These are phyloP conservation scores for Penicillium chermesinum DNA, from an alignment of 495 filamentous ascomycete species.

Conservation along the genomic window DNA sequence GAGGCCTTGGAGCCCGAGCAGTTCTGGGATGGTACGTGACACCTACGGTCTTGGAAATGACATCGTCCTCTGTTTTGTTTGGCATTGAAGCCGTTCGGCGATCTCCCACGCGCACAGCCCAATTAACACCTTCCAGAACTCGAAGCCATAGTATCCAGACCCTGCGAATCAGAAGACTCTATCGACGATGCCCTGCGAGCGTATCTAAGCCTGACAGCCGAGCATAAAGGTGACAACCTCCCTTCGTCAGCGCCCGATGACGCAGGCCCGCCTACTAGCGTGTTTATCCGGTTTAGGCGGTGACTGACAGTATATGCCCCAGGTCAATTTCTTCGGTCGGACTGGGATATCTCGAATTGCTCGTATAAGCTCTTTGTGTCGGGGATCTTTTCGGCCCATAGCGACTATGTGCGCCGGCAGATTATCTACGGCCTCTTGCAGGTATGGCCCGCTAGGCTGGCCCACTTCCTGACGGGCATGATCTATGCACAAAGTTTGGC, in stretches of 20 bases:
- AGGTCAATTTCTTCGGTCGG: conserved; percentile 78
- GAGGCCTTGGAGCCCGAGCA: conserved; percentile 79
- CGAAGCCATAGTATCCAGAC: conserved; percentile 67
- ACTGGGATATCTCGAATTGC: conserved; percentile 80
- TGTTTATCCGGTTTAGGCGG: neutral
- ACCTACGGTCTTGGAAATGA: conserved; percentile 5
- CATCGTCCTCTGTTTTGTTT: neutral
- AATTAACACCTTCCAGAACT: conserved; percentile 55
- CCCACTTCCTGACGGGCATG: neutral
- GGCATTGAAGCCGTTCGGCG: conserved; percentile 3
- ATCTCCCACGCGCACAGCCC: conserved; percentile 5
- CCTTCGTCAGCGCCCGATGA: neutral
- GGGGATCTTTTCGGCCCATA: conserved; percentile 63
- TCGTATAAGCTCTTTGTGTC: conserved; percentile 76
- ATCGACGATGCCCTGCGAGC: conserved; percentile 85
- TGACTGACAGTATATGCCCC: neutral
- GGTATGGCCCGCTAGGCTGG: conserved; percentile 41
- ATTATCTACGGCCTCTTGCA: conserved; percentile 88
- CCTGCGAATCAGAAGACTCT: conserved; percentile 66
- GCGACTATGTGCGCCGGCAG: conserved; percentile 86
- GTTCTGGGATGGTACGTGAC: conserved; percentile 79
- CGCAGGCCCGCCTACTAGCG: neutral
- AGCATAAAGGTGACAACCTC: conserved; percentile 55
- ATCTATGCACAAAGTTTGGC: neutral
- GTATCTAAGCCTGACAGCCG: conserved; percentile 74